Conservation (phyloP, 345 rosid species). For the Streptanthus diversifolius region DNA sequence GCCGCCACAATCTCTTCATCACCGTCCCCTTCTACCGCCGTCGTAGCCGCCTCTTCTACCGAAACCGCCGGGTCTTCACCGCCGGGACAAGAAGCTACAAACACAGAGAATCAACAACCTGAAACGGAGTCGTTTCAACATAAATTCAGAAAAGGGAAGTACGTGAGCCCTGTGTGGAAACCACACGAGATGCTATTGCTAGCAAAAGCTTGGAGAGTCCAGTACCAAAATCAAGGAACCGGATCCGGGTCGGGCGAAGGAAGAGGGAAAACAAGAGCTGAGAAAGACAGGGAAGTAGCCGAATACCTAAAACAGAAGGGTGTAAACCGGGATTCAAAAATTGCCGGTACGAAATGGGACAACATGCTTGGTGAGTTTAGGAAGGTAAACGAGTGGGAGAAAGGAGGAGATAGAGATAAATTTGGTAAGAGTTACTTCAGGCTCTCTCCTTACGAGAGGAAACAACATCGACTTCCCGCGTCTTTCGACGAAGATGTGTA, state of each 20-base stretch:
- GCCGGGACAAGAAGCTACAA: slow-evolving; percentile 56
- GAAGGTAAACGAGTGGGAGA: slow-evolving; percentile 95
- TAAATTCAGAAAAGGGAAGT: slow-evolving; percentile 86
- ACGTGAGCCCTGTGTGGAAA: slow-evolving; percentile 98
- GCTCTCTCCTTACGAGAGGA: slow-evolving; percentile 90
- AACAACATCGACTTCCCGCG: slow-evolving; percentile 79
- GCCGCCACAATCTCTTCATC: slow-evolving; percentile 46
- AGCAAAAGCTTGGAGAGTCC: slow-evolving; percentile 91
- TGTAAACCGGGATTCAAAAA: slow-evolving; percentile 80
- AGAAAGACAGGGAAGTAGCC: slow-evolving; percentile 92
- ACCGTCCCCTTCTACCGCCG: slow-evolving; percentile 35
- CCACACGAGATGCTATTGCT: slow-evolving; percentile 96
- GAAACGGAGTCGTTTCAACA: slow-evolving; percentile 51
- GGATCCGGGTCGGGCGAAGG: slow-evolving; percentile 44
- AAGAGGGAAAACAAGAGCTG: slow-evolving; percentile 88
- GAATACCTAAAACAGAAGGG: slow-evolving; percentile 79
- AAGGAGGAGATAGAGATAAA: slow-evolving; percentile 65
- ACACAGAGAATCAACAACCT: slow-evolving; percentile 45
- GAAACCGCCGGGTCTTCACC: slow-evolving; percentile 79
- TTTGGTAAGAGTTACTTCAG: slow-evolving; percentile 90
- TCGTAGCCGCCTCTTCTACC: slow-evolving; percentile 63
- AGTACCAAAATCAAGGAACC: slow-evolving; percentile 49
- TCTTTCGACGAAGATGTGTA: slow-evolving; percentile 96
- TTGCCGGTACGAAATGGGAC: slow-evolving; percentile 98
- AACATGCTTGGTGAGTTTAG: slow-evolving; percentile 97